Conservation (phyloP, 768 basidiomycete genomes). For the Ramaria sp. region DNA sequence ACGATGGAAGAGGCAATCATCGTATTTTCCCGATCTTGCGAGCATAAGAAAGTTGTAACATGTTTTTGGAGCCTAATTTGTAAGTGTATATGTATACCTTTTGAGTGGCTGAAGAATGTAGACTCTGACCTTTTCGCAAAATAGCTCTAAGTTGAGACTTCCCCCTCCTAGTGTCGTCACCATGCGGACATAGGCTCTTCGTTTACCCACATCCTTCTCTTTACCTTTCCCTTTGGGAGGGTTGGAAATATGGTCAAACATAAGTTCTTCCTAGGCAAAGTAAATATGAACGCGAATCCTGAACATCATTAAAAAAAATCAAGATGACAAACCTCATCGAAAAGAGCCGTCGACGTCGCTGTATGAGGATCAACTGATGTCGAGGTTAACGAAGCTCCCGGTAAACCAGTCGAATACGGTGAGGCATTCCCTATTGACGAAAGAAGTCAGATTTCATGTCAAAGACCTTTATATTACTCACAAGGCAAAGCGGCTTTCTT, state of each 20-base stretch:
- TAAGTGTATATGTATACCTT: background rate
- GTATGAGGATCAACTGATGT: conserved; percentile 78
- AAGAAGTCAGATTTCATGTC: background rate
- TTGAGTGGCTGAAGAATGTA: conserved; percentile 1
- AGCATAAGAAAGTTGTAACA: conserved; percentile 98
- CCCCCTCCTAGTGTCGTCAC: conserved; percentile 85
- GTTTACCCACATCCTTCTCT: conserved; percentile 85
- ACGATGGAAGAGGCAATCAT: conserved; percentile 83
- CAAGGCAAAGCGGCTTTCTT: conserved; percentile 21
- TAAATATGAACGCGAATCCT: background rate
- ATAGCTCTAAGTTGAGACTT: conserved; percentile 74
- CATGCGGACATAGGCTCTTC: conserved; percentile 91
- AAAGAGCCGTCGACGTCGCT: conserved; percentile 68
- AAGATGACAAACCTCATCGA: conserved; percentile 64
- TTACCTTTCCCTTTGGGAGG: conserved; percentile 79
- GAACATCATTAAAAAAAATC: background rate
- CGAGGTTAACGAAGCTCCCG: conserved; percentile 89
- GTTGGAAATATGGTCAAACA: conserved; percentile 90
- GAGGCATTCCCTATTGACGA: conserved; percentile 65
- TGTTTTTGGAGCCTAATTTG: conserved; percentile 80
- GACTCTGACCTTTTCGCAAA: conserved; percentile 69
- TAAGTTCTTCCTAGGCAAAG: conserved; percentile 71
- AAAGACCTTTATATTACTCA: background rate
- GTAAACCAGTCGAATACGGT: conserved; percentile 81
- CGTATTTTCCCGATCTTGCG: conserved; percentile 82